Base-by-base conservation (phyloP, 2,329 filamentous ascomycete species). In the Canariomyces notabilis region DNA sequence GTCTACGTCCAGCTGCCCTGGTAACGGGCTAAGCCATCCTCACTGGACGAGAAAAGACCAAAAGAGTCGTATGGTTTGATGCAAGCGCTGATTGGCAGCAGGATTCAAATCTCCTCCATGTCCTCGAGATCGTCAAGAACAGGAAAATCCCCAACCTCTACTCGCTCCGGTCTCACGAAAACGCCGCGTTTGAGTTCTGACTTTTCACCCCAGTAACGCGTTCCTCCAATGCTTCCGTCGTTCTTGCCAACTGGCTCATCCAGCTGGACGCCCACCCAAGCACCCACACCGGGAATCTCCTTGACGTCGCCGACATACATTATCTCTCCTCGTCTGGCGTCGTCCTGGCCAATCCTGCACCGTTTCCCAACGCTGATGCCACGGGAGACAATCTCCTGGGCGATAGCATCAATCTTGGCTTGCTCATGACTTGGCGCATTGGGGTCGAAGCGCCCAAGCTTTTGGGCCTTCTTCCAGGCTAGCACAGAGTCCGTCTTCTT, bases 391-490 rank as follows among this genome's bases (percentile, higher is more conserved):
- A 95, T 74, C 61, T 94, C 88, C 46, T 79, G 77, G 55, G 82
- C 75, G 34, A 83, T 76, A 32, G 83, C 82, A 14, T 78, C 75
- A 47, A 86, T 71, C 64, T 87, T 87, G 53, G 87, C 78, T 62
- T 87, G 75, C 63, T 89, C 83, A 18, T 85, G 78, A 50, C 75
- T 80, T 15, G 86, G 82, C 6, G 89, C 88, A 57, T 84, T 76
- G 11, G 93, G 93, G 63, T 97, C 89, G 68, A 98, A 98, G 29
- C 93, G 87, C 41, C 93, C 93, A n/a, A 97, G 79, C 64, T 94
- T 90, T 66, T 95, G 83, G n/a, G 82, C 73, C 70, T 87, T 91
- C 70, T 98, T 98, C 89, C 89, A 97, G 5, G 90, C 87, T 19
- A 96, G 78, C 12, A 98, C 93, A 3, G 86, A 91, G 67, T 96